Evolutionary conservation across 331 rosid species (phyloP).

Genomic region (Erythrophleum ivorense): DNA sequence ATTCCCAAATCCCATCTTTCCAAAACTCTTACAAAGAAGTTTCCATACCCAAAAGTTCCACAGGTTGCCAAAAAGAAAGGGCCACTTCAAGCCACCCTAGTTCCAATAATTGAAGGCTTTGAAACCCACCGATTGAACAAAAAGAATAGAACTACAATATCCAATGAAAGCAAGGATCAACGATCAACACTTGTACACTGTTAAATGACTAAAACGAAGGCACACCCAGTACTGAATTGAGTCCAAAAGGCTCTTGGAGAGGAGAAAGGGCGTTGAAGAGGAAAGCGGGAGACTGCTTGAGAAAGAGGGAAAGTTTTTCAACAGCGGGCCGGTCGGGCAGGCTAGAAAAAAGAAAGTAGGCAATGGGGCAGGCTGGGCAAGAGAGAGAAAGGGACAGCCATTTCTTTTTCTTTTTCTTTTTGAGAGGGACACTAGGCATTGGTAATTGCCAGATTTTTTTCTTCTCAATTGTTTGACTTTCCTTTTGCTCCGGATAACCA

Average conservation of each 20-base stretch:
- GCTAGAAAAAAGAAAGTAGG: slow-evolving; percentile 33
- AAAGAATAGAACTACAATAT: slow-evolving; percentile 23
- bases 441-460: slow-evolving; percentile 32
- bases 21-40: slow-evolving; percentile 38
- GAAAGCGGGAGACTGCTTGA: slow-evolving; percentile 47
- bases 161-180: slow-evolving; percentile 37
- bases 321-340: slow-evolving; percentile 55
- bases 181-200: slow-evolving; percentile 41
- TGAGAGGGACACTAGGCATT: slow-evolving; percentile 35
- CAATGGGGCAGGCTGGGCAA: slow-evolving; percentile 48
- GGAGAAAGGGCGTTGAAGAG: slow-evolving; percentile 44
- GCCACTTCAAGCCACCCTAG: slow-evolving; percentile 34
- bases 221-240: slow-evolving; percentile 39
- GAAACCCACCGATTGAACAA: slow-evolving; percentile 12
- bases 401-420: slow-evolving; percentile 50
- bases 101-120: slow-evolving; percentile 42
- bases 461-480: slow-evolving; percentile 53
- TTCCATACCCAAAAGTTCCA: slow-evolving; percentile 46
- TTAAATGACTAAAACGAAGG: slow-evolving; percentile 21
- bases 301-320: slow-evolving; percentile 52
- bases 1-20: slow-evolving; percentile 73
- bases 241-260: slow-evolving; percentile 40
- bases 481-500: neutral
- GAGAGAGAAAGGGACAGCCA: slow-evolving; percentile 62
- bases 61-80: slow-evolving; percentile 26